A percentile compares a stretch with the other conserved stretches of the same genome.
Evolutionary conservation across 192 early-diverging fungal genomes (phyloP).

Genomic region (Helicostylum pulchrum): DNA sequence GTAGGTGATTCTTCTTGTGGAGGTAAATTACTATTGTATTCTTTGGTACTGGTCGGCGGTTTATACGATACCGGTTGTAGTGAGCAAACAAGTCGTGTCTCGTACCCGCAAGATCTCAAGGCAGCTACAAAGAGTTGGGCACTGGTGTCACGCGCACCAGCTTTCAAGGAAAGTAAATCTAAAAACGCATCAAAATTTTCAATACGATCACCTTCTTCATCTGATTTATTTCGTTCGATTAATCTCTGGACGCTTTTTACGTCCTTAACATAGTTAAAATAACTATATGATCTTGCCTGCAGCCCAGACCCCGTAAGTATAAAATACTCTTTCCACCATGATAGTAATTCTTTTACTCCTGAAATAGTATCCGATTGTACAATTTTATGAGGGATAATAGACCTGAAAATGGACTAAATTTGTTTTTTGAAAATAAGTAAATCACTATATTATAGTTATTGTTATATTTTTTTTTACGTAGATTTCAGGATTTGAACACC

Average conservation of each 20-base stretch:
- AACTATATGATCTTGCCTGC: neutral
- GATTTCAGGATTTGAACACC: constrained; percentile 46
- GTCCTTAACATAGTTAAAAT: constrained; percentile 12
- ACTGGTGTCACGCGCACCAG: constrained; percentile 42
- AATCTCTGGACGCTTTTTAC: neutral
- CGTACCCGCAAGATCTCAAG: constrained; percentile 45
- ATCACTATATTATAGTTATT: neutral
- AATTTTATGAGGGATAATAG: constrained; percentile 28
- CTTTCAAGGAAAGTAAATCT: constrained; percentile 15
- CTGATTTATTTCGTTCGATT: neutral
- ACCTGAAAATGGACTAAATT: constrained; percentile 36
- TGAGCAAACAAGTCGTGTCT: constrained; percentile 61
- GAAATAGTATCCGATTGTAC: constrained; percentile 2
- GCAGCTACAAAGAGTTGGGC: constrained; percentile 50
- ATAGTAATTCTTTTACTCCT: constrained; percentile 15
- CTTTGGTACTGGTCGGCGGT: constrained; percentile 23
- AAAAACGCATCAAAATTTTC: constrained; percentile 14
- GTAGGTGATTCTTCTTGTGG: neutral
- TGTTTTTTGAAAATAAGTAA: constrained; percentile 9
- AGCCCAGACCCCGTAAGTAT: constrained; percentile 22
- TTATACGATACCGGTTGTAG: constrained; percentile 65
- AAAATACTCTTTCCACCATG: constrained; percentile 38
- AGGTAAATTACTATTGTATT: neutral
- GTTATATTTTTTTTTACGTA: constrained; percentile 27
- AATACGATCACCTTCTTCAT: constrained; percentile 19